Evolutionary conservation across 1,139 yeast genomes (phyloP), one percentile per base, ranked within the genome.

Genomic region (Kurtzmaniella natalensis): DNA sequence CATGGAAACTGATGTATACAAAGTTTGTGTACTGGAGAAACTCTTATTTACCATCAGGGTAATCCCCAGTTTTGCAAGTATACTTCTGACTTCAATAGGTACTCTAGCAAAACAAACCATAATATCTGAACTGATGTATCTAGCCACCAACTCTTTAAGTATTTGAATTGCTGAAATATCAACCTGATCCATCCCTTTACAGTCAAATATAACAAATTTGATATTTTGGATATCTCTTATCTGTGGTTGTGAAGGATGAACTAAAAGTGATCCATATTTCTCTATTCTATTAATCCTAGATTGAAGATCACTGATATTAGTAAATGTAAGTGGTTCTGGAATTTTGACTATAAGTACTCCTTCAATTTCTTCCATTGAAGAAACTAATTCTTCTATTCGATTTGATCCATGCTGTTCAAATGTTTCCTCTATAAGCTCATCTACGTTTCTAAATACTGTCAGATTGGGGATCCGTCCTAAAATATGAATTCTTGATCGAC

Each of bases 131-230:
- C 40, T 41, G 18, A 44, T 42, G 37, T 59, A 59, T 30, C 50
- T 45, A 13, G 38, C 35, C 4, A 59, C 44, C 18, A 54, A 48
- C 40, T 61, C 67, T 35, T 44, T 46, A n/a, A 61, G 45, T 4
- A 51, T 48, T 31, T 59, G 65, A 6, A 57, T 57, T 1, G 67
- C 67, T 5, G 61, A 48, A 1, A 64, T 48, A 39, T 61, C 68
- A 25, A 61, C 48, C 3, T 40, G 38, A 7, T 47, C 40, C 65
- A 61, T 59, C 1, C 65, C 68, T 35, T 60, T 58, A 29, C 64
- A 53, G 36, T 61, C 68, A 35, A 61, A 50, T 4, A 61, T 45
- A 14, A 60, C 44, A 26, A 49, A 52, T 26, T 52, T 50, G 32
- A 55, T 48, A 5, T 52, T 46, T 13, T 40, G 42, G 32, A 55